Evolutionary conservation across 371 early-diverging fungal species (phyloP), one percentile per base, ranked within the genome.

Genomic region (Mortierella sp.): DNA sequence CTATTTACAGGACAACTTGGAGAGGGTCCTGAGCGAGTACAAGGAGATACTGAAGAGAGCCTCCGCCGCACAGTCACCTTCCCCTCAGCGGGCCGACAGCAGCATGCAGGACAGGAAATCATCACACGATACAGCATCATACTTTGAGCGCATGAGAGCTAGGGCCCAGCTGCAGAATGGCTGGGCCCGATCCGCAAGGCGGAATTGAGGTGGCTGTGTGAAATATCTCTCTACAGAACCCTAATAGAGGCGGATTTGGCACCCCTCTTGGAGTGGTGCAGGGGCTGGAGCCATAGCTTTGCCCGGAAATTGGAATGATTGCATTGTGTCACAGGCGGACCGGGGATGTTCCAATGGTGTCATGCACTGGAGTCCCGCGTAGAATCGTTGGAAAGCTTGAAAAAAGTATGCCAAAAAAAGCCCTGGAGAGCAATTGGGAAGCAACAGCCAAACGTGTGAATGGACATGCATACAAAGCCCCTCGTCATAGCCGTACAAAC

Each of bases 101-200:
- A 31, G 9, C 44, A 21, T 17, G 6, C n/a, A 34, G 10, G 34
- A 27, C 39, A 22, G 14, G 17, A 17, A 28, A 28, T 29, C 50
- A 17, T 67, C 58, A 19, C 43, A 27, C 19, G 66, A 57, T 21
- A 49, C 66, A 19, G 65, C 48, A 2, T 57, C 57, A 7, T 71
- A 71, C 46, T 29, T 71, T 1, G 72, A 60, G 10, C 55, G 72
- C 24, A 71, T 71, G 72, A 60, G 54, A 37, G 48, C 66, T 2
- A 54, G 40, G 40, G 17, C 54, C 6, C 22, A 28, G 31, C 19
- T 28, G 14, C 45, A 60, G 34, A 45, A 47, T 49, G 54, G 43
- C 4, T 31, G 25, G 27, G 22, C 19, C 40, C 41, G 29, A 40
- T 37, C 28, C 17, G 34, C 34, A 10, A 34, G 43, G 10, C 5